Conservation (phyloP, 2,329 filamentous ascomycete species). For the Grosmannia clavigera region DNA sequence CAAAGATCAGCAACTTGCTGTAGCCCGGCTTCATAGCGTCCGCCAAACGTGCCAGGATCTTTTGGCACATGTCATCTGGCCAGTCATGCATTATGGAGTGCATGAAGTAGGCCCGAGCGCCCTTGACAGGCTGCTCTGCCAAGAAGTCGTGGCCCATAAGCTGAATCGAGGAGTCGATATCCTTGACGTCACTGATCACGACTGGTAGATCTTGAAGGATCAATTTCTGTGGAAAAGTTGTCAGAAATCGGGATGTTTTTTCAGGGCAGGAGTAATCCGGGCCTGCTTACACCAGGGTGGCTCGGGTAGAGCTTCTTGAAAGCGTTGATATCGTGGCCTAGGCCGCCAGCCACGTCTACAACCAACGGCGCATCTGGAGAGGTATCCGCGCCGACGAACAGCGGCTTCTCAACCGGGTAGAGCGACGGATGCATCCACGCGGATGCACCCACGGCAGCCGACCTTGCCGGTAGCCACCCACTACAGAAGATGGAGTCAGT, state of each 20-base stretch:
- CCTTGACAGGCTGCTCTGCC: conserved; percentile 15
- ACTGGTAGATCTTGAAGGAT: conserved; percentile 12
- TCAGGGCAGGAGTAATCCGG: no score
- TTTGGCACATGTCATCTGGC: conserved; percentile 14
- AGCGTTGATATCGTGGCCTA: conserved; percentile 23
- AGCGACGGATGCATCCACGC: conserved; percentile 21
- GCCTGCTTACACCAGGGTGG: conserved; percentile 6
- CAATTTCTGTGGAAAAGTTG: conserved; percentile 4
- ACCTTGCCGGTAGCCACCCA: conserved; percentile 22
- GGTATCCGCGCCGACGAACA: conserved; percentile 18
- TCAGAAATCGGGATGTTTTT: not conserved
- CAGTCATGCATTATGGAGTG: conserved; percentile 21
- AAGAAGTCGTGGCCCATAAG: conserved; percentile 15
- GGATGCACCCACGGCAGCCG: conserved; percentile 22
- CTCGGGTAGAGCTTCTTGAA: conserved; percentile 14
- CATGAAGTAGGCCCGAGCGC: conserved; percentile 18
- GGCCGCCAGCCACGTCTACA: conserved; percentile 23
- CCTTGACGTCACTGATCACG: conserved; percentile 11
- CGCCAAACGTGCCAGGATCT: conserved; percentile 10
- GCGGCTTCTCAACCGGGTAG: conserved; percentile 21
- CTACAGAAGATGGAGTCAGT: not conserved
- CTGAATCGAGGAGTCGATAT: not conserved
- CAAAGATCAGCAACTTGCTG: conserved; percentile 17
- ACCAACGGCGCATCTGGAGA: conserved; percentile 15
- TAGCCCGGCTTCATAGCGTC: conserved; percentile 16